Percentiles rank a stretch among this genome's conserved stretches.
phyloP scores from a whole-genome alignment of 1,284 basidiomycete species.

The Mixia osmundae region DNA sequence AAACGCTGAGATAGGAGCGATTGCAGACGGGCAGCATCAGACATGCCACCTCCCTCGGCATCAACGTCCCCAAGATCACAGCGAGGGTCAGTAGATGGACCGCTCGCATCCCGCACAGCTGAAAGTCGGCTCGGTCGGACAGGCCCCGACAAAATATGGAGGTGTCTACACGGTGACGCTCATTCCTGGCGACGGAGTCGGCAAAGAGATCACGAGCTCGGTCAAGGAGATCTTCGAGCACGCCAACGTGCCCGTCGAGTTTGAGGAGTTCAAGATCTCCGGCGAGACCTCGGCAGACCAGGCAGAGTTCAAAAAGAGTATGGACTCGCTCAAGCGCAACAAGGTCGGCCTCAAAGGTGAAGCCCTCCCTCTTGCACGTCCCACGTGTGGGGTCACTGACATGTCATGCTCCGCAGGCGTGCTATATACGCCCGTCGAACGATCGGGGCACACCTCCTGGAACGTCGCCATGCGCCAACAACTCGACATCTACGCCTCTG shows the following conservation, averaged over 20 bases:
- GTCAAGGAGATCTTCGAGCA: conserved; percentile 98
- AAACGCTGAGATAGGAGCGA: no score
- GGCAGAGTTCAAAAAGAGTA: conserved; percentile 85
- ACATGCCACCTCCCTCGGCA: conserved; percentile 13
- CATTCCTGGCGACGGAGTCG: conserved; percentile 91
- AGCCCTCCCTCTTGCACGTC: not conserved
- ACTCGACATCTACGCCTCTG: conserved; percentile 90
- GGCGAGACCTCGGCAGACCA: conserved; percentile 87
- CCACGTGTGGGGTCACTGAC: not conserved
- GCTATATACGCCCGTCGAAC: conserved; percentile 92
- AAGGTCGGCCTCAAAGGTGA: conserved; percentile 92
- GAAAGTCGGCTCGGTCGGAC: not conserved
- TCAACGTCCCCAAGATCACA: conserved; percentile 4
- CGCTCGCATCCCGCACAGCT: conserved; percentile 5
- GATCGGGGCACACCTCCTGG: conserved; percentile 94
- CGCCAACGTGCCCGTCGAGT: conserved; percentile 95
- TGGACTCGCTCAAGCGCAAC: conserved; percentile 91
- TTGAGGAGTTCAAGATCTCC: conserved; percentile 92
- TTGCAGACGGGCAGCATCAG: no score
- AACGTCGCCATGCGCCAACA: conserved; percentile 99
- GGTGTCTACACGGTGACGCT: conserved; percentile 81
- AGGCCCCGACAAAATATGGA: conserved; percentile 85
- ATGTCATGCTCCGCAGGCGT: conserved; percentile 39
- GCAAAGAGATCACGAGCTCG: conserved; percentile 87
- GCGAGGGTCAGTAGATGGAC: not conserved